Percentiles rank a stretch among this genome's conserved stretches.
These are phyloP conservation scores for Stramenopiles sp. DNA, from an alignment of 352 stramenopile species.

Conservation along the genomic window DNA sequence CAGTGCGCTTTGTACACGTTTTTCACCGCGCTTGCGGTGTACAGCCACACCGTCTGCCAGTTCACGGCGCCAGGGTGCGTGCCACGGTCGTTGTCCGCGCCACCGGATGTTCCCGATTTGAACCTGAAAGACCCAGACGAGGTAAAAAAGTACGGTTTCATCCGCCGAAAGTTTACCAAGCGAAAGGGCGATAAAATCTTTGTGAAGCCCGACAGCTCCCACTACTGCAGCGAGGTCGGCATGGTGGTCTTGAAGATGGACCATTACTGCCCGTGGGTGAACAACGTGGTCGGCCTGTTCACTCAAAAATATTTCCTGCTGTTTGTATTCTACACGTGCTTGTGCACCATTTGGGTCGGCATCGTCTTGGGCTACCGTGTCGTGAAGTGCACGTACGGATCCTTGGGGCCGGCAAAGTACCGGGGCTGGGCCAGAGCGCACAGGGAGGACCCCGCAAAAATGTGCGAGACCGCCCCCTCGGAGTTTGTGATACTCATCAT, in stretches of 20 bases:
- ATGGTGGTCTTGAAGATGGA: slow-evolving; percentile 44
- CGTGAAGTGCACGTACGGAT: background rate
- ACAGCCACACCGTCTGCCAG: slow-evolving; percentile 7
- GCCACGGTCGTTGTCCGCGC: background rate
- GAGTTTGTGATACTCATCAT: background rate
- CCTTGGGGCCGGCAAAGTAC: background rate
- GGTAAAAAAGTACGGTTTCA: background rate
- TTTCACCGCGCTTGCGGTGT: slow-evolving; percentile 6
- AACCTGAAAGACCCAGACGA: background rate
- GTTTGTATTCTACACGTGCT: slow-evolving; percentile 35
- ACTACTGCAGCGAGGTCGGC: slow-evolving; percentile 41
- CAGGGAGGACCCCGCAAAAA: background rate
- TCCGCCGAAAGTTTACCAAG: background rate
- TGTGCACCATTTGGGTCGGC: slow-evolving; percentile 2
- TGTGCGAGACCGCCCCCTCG: background rate
- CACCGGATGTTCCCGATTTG: background rate
- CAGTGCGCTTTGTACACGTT: background rate
- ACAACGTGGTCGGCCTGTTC: slow-evolving; percentile 35
- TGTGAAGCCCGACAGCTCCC: slow-evolving; percentile 31
- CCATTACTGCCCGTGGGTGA: slow-evolving; percentile 42
- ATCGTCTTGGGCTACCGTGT: background rate
- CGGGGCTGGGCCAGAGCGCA: background rate
- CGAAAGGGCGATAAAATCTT: background rate
- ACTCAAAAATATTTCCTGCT: slow-evolving; percentile 49
- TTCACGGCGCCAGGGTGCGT: slow-evolving; percentile 10